Base-by-base conservation (phyloP, 2,329 filamentous ascomycete genomes). In the Bretziella fagacearum region DNA sequence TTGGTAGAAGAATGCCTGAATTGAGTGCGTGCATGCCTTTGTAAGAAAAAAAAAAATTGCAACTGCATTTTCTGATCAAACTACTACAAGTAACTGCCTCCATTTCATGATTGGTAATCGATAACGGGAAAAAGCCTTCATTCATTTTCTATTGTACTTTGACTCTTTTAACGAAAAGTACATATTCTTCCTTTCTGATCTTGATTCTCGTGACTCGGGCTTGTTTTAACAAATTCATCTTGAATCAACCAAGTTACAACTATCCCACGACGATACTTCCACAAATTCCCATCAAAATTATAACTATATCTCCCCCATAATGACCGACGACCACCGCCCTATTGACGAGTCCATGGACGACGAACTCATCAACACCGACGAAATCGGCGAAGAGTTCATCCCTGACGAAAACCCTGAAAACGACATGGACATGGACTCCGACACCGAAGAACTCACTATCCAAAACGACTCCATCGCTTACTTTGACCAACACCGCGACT, bases 391-490 rank as follows among this genome's bases (percentile, higher is more conserved):
- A 53, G 50, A 55, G 48, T 30, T 57, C 53, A 2, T 44, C 30
- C 25, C 51, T 50, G n/a, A 44, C 23, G 17, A 47, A 27, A n/a
- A n/a, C n/a, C n/a, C n/a, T n/a, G 79, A 77, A 51, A 78, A 73
- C 44, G 83, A 93, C 59, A 71, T 84, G 46, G 74, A 74, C 36
- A 93, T 94, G 84, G 84, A 89, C 57, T 82, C 55, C 7, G 55
- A 56, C 22, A 56, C 15, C 23, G 65, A 68, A 23, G 84, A 91
- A 60, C 77, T 95, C 35, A 65, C 75, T 35, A 70, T 96, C 5
- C 77, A 91, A 53, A 98, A 96, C 69, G 89, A 98, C 69, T 93
- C 85, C 54, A 70, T 80, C 54, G 89, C 85, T 51, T 89, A 93
- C 68, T 95, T 96, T 59, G 91, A 96, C 67, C 63, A 66, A 29